A percentile compares a stretch with the other conserved stretches of the same genome.
These are phyloP conservation scores for Neurospora sp. DNA, from an alignment of 495 filamentous ascomycete genomes.

Conservation along the genomic window DNA sequence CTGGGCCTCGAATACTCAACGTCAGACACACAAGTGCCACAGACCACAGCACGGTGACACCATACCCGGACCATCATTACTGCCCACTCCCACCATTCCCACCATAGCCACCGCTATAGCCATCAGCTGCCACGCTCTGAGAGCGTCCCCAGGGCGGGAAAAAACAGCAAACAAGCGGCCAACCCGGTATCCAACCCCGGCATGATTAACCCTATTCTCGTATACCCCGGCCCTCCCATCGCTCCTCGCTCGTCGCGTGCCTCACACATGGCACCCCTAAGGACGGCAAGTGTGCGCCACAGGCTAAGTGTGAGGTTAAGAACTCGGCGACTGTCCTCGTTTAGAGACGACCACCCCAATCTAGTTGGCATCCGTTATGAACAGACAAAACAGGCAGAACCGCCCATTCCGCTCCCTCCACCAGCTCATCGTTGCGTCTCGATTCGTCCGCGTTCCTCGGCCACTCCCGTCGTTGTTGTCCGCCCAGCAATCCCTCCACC, in stretches of 20 bases:
- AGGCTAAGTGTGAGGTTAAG: constrained; percentile 25
- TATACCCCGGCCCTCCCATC: constrained; percentile 13
- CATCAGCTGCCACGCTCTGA: not conserved
- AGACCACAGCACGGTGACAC: not conserved
- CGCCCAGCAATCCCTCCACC: constrained; percentile 34
- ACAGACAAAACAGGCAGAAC: constrained; percentile 42
- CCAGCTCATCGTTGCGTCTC: constrained; percentile 23
- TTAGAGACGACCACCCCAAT: constrained; percentile 33
- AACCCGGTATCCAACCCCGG: not conserved
- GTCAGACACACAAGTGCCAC: not conserved
- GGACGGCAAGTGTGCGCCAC: constrained; percentile 25
- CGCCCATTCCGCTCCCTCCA: constrained; percentile 43
- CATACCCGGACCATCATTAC: not conserved
- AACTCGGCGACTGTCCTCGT: constrained; percentile 25
- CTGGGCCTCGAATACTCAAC: not conserved
- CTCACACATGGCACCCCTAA: constrained; percentile 24
- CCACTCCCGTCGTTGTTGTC: constrained; percentile 19
- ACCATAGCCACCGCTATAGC: not conserved
- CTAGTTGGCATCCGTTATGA: constrained; percentile 46
- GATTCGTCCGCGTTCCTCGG: not conserved
- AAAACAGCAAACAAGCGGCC: constrained; percentile 5
- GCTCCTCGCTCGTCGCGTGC: constrained; percentile 4
- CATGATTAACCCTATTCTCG: not conserved
- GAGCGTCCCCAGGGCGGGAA: not conserved
- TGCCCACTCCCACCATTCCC: not conserved